Evolutionary conservation across 805 yeast species (phyloP).

Genomic region (Saturnispora silvae): DNA sequence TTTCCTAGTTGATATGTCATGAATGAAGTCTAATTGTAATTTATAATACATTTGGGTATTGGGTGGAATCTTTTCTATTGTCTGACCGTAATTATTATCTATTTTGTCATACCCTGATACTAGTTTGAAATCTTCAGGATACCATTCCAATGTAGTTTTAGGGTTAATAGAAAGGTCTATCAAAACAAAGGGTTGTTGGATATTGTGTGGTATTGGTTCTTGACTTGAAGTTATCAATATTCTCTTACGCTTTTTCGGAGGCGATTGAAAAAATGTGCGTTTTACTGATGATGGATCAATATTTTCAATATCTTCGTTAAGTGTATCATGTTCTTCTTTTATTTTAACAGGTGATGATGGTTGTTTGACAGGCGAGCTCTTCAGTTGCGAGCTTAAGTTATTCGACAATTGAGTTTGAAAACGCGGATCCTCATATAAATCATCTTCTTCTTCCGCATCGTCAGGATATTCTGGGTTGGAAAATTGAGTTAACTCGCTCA

Average conservation of each 20-base stretch:
- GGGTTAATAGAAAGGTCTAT: constrained; percentile 24
- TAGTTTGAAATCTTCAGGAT: constrained; percentile 28
- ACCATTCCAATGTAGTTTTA: constrained; percentile 22
- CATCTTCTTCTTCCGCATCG: constrained; percentile 1
- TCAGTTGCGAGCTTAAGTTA: not conserved
- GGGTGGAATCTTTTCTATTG: constrained; percentile 4
- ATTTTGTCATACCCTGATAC: constrained; percentile 17
- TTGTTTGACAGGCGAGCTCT: not conserved
- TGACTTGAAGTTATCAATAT: too few species aligned
- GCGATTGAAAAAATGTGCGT: not conserved
- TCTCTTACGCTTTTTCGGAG: not conserved
- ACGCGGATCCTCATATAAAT: not conserved
- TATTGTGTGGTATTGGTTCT: too few species aligned
- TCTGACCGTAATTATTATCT: constrained; percentile 5
- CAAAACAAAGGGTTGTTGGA: constrained; percentile 1
- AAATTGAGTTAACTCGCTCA: constrained; percentile 4
- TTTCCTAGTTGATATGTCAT: constrained; percentile 16
- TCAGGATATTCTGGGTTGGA: not conserved
- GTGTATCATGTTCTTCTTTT: not conserved
- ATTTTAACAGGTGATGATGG: not conserved
- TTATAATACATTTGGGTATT: constrained; percentile 16
- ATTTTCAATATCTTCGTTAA: not conserved
- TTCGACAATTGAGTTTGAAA: not conserved
- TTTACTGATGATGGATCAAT: not conserved
- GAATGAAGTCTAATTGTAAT: constrained; percentile 15